Evolutionary conservation across 192 early-diverging fungal species (phyloP), one percentile per base, ranked within the genome.

Genomic region (Spizellomyces sp.): DNA sequence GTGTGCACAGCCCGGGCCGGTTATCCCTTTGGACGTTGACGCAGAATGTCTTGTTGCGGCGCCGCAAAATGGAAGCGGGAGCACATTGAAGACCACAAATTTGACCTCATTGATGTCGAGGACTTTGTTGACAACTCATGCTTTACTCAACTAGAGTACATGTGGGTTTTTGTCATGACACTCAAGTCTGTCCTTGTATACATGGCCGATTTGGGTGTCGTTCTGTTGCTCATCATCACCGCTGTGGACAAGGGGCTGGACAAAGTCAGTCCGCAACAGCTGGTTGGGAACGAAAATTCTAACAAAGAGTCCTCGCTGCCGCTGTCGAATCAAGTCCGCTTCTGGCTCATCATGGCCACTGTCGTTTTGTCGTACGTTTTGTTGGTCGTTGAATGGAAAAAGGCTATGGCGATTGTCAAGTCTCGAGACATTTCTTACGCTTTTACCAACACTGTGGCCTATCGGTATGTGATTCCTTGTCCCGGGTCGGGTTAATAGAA

Each of bases 101-200:
- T 95, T 74, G 93, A 93, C 81, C 92, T 88, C 78, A 82, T 95
- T 59, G 90, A 95, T 66, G 82, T 93, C 45, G 87, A 93, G 9
- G 90, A 93, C 66, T 93, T 91, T 82, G 64, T 71, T 48, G 75
- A 76, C 22, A 36, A 61, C 56, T 58, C 67, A 12, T 61, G 57
- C 42, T 27, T 47, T 22, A 12, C 56, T 19, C 50, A 66, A 15
- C 8, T 76, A 8, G 17, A 47, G 8, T 76, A 71, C 58, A 59
- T 45, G 6, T 70, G 43, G 55, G 75, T 76, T 43, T 70, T 70
- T 50, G 15, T 62, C 55, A 79, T 83, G 17, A 83, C 91, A 6
- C 78, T 94, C 69, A 88, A 89, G 67, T 86, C 89, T 14, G 82
- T 92, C 46, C 81, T 91, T 27, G 85, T 93, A 7, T 94, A 94